Base-by-base conservation (phyloP, 208 protist genomes). In the Leishmania turanica region DNA sequence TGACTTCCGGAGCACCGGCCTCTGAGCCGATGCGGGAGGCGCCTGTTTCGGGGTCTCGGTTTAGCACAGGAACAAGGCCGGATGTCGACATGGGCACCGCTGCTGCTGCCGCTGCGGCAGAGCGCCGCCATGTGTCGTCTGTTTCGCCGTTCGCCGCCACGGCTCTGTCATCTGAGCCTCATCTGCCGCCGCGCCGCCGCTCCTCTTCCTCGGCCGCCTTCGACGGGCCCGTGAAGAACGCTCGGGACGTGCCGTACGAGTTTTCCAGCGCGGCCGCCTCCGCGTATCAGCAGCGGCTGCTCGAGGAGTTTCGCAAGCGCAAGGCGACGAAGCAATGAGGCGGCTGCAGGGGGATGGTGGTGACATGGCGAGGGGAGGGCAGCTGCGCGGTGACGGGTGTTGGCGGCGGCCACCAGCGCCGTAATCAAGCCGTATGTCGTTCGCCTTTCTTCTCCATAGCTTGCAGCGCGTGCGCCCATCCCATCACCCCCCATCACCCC, bases 261-360 rank as follows among this genome's bases (percentile, higher is more conserved):
- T 97, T 91, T 84, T 95, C 92, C 42, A 92, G 86, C 78, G 87
- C 84, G 47, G 93, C 92, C 3, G 95, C 95, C 70, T 78, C 90
- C 3, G 92, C 92, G 54, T 98, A 98, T 56, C 95, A 98, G 87
- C 85, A 95, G 78, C 77, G 87, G 69, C 89, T 98, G 53, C 82
- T 98, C 17, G 95, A 96, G 77, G 83, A 90, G 42, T 98, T 88
- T 81, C 89, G 95, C 37, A 77, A 86, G 11, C 82, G 84, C 8
- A 92, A 93, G 66, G 64, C 68, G 6, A 15, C 40, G 37, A 49
- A 64, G 27, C n/a, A 58, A 34, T 77, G 76, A 72, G 42, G 24
- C 45, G 2, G 4, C 40, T 68, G 62, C 31, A 13, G 62, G 31
- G 31, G 62, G 31, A 9, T 64, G 45, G 45, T 49, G 51, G 51